Evolutionary conservation across 2,329 filamentous ascomycete genomes (phyloP).

Genomic region (Capronia americana): DNA sequence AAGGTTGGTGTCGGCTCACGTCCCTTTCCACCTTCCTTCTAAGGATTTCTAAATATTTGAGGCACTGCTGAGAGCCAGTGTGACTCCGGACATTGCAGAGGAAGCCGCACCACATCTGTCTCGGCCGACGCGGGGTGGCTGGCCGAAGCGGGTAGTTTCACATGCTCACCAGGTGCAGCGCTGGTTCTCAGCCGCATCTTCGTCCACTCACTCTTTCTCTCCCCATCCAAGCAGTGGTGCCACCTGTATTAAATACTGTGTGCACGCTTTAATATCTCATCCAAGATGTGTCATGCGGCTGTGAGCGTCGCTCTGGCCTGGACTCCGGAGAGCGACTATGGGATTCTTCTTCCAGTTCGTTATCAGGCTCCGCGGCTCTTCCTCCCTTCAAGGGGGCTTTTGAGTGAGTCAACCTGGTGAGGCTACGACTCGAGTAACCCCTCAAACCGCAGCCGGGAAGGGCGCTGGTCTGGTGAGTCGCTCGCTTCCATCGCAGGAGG

Average conservation of each 20-base stretch:
- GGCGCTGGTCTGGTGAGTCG: slow-evolving; percentile 2
- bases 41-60: neutral
- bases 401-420: neutral
- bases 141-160: neutral
- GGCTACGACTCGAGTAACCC: neutral
- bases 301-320: neutral
- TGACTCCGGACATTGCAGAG: neutral
- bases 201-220: slow-evolving; percentile 3
- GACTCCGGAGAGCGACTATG: slow-evolving; percentile 1
- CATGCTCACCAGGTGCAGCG: neutral
- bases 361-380: slow-evolving; percentile 4
- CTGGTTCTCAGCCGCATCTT: slow-evolving; percentile 1
- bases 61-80: neutral
- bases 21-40: neutral
- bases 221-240: neutral
- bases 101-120: neutral
- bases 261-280: neutral
- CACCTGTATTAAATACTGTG: neutral
- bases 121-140: no score
- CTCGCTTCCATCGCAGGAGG: neutral
- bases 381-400: neutral
- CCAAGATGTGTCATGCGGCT: slow-evolving; percentile 1
- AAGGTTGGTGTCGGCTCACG: neutral
- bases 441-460: neutral
- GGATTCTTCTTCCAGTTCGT: slow-evolving; percentile 1